Conservation (phyloP, 805 yeast species). For the Sugiyamaella marilandica region DNA sequence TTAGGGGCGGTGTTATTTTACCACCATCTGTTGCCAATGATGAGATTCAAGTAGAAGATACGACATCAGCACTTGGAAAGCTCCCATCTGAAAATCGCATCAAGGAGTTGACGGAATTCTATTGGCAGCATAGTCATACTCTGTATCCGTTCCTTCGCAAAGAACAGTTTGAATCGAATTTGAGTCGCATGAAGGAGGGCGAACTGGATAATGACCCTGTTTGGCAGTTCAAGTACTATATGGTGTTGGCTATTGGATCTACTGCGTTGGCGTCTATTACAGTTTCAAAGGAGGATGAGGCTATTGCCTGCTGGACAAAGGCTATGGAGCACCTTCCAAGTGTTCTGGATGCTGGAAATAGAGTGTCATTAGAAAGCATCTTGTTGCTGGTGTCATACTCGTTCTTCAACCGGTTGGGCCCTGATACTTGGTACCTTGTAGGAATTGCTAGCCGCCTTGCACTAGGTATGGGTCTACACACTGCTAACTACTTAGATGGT, state of each 20-base stretch:
- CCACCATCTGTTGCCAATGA: not conserved
- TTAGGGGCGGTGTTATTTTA: conserved; percentile 12
- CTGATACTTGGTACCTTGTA: conserved; percentile 49
- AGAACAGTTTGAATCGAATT: conserved; percentile 12
- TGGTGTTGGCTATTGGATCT: conserved; percentile 54
- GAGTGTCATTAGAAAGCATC: conserved; percentile 39
- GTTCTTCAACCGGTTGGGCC: conserved; percentile 46
- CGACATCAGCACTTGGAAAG: not conserved
- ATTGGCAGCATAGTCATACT: conserved; percentile 23
- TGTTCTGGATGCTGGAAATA: conserved; percentile 38
- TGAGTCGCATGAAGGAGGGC: conserved; percentile 5
- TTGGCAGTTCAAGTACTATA: conserved; percentile 43
- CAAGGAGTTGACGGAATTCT: conserved; percentile 16
- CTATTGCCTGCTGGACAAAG: conserved; percentile 38
- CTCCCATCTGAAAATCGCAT: conserved; percentile 15
- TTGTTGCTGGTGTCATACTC: conserved; percentile 47
- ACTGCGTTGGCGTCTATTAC: conserved; percentile 38
- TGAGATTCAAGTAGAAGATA: not conserved
- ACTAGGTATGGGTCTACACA: conserved; percentile 44
- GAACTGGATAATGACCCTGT: conserved; percentile 11
- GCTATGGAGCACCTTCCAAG: conserved; percentile 40
- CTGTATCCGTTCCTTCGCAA: conserved; percentile 18
- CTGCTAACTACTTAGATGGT: conserved; percentile 24
- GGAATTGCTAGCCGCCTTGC: conserved; percentile 45
- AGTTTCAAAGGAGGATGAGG: conserved; percentile 23